Evolutionary conservation across 148 eudicot species (phyloP).

Genomic region (Rhododendron simsii): DNA sequence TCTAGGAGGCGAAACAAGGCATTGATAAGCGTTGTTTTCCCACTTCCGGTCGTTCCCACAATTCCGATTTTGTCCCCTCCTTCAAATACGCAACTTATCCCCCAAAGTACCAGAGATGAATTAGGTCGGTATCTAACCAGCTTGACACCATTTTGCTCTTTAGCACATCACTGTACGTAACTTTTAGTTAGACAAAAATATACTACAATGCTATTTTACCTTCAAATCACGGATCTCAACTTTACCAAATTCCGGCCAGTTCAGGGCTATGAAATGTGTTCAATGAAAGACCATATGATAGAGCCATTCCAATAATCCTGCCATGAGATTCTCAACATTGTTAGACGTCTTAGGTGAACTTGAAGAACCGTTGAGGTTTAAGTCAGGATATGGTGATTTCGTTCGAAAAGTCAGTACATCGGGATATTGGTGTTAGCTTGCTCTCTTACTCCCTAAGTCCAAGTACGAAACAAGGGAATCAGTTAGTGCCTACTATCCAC

Average conservation of each 20-base stretch:
- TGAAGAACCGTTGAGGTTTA: too few species aligned
- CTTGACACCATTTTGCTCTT: not conserved
- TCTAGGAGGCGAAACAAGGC: conserved; percentile 10
- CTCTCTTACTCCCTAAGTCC: too few species aligned
- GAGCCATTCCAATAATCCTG: conserved; percentile 86
- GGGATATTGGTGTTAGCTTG: too few species aligned
- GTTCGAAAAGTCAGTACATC: too few species aligned
- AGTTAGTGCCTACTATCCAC: too few species aligned
- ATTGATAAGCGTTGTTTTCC: conserved; percentile 2
- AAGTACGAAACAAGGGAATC: too few species aligned
- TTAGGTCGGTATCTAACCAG: not conserved
- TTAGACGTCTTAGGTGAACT: too few species aligned
- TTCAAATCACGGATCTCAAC: conserved; percentile 6
- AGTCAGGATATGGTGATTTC: too few species aligned
- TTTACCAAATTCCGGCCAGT: too few species aligned
- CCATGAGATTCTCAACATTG: not conserved
- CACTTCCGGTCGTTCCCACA: conserved; percentile 10
- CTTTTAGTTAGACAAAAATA: too few species aligned
- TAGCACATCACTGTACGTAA: not conserved
- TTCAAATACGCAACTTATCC: conserved; percentile 9
- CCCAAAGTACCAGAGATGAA: conserved; percentile 11
- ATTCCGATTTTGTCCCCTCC: conserved; percentile 10
- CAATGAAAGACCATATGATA: conserved; percentile 65
- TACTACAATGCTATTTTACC: conserved; percentile 11
- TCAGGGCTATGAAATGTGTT: too few species aligned